These are phyloP conservation scores for Fusarium sp. DNA, from an alignment of 2,329 filamentous ascomycete genomes.

Conservation along the genomic window DNA sequence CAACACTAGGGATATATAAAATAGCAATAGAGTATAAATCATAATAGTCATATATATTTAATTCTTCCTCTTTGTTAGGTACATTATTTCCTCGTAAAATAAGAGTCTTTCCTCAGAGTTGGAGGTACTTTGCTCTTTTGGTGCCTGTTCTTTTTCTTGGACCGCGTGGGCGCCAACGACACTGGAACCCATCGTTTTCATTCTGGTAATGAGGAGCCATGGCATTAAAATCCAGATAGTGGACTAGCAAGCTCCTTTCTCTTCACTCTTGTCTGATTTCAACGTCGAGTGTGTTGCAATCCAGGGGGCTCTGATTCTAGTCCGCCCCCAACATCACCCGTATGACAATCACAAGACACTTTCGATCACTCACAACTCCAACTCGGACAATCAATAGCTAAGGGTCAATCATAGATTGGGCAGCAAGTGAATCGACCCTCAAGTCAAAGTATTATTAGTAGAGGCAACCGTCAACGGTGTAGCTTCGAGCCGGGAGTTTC, in stretches of 20 bases:
- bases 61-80: too few species aligned
- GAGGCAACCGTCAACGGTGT: not conserved
- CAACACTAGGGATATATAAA: too few species aligned
- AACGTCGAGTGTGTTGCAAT: not conserved
- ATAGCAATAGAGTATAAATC: too few species aligned
- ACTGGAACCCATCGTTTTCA: not conserved
- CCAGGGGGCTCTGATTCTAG: not conserved
- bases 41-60: too few species aligned
- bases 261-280: not conserved
- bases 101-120: too few species aligned
- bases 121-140: too few species aligned
- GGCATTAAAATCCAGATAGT: not conserved
- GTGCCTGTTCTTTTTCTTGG: too few species aligned
- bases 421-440: not conserved
- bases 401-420: not conserved
- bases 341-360: not conserved
- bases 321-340: not conserved
- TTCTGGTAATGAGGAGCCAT: not conserved
- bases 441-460: not conserved
- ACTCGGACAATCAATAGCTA: not conserved
- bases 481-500: not conserved
- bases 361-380: not conserved
- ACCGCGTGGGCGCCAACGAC: too few species aligned
- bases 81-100: too few species aligned
- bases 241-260: not conserved